Conservation (phyloP, 139 green algal genomes). For the Chlorella vulgaris region DNA sequence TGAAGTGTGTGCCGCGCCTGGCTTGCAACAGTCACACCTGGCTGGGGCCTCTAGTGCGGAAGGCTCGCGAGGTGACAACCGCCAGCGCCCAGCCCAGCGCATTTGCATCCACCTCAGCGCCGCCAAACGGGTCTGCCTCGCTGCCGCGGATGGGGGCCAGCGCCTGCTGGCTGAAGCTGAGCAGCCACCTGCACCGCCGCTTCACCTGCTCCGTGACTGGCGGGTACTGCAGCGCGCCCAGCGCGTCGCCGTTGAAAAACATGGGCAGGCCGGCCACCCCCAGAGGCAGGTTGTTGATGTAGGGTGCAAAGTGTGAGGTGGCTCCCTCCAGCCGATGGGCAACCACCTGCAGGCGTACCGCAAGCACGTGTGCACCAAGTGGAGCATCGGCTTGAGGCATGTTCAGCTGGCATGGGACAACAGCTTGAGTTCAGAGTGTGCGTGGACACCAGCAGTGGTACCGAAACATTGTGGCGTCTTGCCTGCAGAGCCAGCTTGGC, state of each 20-base stretch:
- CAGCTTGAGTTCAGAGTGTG: no score
- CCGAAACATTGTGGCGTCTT: no score
- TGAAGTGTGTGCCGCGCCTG: no score
- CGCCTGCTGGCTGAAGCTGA: constrained; percentile 58
- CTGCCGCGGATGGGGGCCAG: constrained; percentile 58
- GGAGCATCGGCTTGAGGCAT: no score
- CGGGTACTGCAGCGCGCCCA: constrained; percentile 75
- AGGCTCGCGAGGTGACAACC: constrained; percentile 74
- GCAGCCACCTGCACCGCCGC: constrained; percentile 72
- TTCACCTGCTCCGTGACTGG: constrained; percentile 74
- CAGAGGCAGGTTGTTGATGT: constrained; percentile 70
- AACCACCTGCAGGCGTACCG: constrained; percentile 53
- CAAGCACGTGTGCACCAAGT: no score
- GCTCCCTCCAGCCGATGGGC: constrained; percentile 56
- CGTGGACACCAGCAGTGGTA: no score
- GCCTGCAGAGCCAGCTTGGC: constrained; percentile 58
- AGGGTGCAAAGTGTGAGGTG: constrained; percentile 54
- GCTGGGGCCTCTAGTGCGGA: constrained; percentile 63
- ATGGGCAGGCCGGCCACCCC: constrained; percentile 74
- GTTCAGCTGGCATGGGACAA: no score
- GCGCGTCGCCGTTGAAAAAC: constrained; percentile 66
- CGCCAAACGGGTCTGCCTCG: constrained; percentile 64
- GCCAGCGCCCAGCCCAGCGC: constrained; percentile 78
- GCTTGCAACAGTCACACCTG: constrained; percentile 42
- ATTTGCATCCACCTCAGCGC: constrained; percentile 70